A percentile compares a stretch with the other conserved stretches of the same genome.
Evolutionary conservation across 139 green algal genomes (phyloP).

Genomic region (Raphidocelis subcapitata): DNA sequence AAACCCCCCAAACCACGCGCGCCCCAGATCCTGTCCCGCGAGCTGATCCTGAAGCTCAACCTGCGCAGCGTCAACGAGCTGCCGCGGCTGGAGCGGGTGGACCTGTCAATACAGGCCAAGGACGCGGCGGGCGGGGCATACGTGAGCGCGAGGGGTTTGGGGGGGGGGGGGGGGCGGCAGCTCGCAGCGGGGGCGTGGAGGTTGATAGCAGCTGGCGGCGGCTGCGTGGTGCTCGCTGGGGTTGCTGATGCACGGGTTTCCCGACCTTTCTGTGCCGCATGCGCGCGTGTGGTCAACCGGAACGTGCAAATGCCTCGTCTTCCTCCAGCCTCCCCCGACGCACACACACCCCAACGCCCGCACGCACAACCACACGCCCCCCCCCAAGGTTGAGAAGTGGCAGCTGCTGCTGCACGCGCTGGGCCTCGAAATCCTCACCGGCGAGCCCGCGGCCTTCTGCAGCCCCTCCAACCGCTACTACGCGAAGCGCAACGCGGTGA

Average conservation of each 20-base stretch:
- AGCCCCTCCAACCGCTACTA: constrained; percentile 20
- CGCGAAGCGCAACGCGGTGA: constrained; percentile 13
- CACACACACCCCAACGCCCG: neutral
- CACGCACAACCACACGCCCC: neutral
- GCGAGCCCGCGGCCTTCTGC: constrained; percentile 7
- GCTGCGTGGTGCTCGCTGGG: neutral
- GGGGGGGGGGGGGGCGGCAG: neutral
- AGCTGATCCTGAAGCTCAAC: constrained; percentile 32
- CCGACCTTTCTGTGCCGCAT: neutral
- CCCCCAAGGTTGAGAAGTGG: constrained; percentile 27
- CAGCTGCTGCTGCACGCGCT: constrained; percentile 33
- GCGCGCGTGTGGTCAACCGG: neutral
- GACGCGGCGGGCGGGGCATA: constrained; percentile 6
- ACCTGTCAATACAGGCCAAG: constrained; percentile 12
- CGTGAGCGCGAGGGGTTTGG: neutral
- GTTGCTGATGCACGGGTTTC: neutral
- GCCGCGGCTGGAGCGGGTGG: constrained; percentile 5
- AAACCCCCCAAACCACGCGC: neutral
- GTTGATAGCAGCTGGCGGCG: no score
- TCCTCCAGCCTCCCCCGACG: no score
- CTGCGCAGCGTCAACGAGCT: constrained; percentile 7
- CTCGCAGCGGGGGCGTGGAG: neutral
- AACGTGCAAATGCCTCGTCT: no score
- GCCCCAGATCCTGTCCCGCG: neutral
- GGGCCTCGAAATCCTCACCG: constrained; percentile 25